phyloP scores from a whole-genome alignment of 805 yeast genomes.

The Wickerhamomyces silvicola region DNA sequence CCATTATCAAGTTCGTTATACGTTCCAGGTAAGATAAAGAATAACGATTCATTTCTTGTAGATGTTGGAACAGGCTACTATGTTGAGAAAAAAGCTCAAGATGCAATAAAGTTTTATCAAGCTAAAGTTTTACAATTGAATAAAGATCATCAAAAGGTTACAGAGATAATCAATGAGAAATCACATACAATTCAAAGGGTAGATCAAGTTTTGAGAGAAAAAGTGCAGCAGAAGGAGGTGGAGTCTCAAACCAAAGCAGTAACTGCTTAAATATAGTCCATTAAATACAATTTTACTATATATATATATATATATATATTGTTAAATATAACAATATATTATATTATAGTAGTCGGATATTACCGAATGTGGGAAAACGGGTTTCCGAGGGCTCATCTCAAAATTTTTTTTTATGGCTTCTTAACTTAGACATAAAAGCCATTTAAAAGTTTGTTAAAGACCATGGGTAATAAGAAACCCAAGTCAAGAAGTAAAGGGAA shows the following conservation, averaged over 20 bases:
- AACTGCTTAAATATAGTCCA: no score
- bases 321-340: no score
- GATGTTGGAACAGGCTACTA: conserved; percentile 97
- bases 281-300: no score
- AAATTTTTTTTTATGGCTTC: neutral
- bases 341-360: no score
- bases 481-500: conserved; percentile 23
- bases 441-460: neutral
- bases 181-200: conserved; percentile 55
- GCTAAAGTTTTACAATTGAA: conserved; percentile 66
- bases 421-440: neutral
- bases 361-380: neutral
- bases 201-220: conserved; percentile 49
- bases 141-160: conserved; percentile 67
- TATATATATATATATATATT: no score
- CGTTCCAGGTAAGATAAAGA: conserved; percentile 73
- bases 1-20: conserved; percentile 88
- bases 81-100: conserved; percentile 68
- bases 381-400: conserved; percentile 4
- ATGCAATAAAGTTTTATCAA: conserved; percentile 66
- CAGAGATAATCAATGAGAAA: conserved; percentile 71
- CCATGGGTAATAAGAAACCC: conserved; percentile 19
- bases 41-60: conserved; percentile 67
- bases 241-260: conserved; percentile 4
- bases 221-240: conserved; percentile 37